Conservation (phyloP, 2,329 filamentous ascomycete genomes). For the Sporothrix globosa region DNA sequence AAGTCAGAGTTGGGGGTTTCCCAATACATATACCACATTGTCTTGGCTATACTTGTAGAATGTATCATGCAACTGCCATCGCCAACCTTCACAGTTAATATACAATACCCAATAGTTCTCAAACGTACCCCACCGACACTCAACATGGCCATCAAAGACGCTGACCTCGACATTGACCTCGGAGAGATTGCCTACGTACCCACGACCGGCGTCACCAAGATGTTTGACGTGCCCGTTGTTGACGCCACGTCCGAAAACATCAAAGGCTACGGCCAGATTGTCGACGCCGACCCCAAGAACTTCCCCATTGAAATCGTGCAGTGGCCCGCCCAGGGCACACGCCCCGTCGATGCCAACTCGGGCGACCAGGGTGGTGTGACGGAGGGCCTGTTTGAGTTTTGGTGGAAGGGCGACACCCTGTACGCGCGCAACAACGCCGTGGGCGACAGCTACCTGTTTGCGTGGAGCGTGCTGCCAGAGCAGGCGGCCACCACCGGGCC, state of each 20-base stretch:
- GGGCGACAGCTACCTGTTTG: constrained; percentile 21
- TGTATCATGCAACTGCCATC: no score
- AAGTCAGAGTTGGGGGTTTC: no score
- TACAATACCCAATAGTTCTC: no score
- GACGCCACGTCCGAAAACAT: constrained; percentile 11
- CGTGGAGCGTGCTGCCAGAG: constrained; percentile 1
- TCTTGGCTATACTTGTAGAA: no score
- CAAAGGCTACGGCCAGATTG: constrained; percentile 12
- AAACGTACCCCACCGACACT: neutral
- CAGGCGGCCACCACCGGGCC: neutral
- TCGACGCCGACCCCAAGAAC: constrained; percentile 9
- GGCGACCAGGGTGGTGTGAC: constrained; percentile 13
- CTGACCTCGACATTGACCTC: constrained; percentile 18
- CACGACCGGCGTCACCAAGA: neutral
- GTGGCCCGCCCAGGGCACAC: neutral
- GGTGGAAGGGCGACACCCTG: constrained; percentile 22
- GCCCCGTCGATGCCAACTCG: constrained; percentile 9
- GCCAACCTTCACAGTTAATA: no score
- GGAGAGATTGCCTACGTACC: constrained; percentile 9
- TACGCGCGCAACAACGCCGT: constrained; percentile 23
- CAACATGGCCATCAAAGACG: neutral
- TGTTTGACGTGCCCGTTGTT: neutral
- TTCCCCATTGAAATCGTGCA: constrained; percentile 13
- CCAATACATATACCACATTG: neutral
- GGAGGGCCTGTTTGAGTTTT: constrained; percentile 17